Conservation (phyloP, 768 basidiomycete species). For the Pulveroboletus sp. region DNA sequence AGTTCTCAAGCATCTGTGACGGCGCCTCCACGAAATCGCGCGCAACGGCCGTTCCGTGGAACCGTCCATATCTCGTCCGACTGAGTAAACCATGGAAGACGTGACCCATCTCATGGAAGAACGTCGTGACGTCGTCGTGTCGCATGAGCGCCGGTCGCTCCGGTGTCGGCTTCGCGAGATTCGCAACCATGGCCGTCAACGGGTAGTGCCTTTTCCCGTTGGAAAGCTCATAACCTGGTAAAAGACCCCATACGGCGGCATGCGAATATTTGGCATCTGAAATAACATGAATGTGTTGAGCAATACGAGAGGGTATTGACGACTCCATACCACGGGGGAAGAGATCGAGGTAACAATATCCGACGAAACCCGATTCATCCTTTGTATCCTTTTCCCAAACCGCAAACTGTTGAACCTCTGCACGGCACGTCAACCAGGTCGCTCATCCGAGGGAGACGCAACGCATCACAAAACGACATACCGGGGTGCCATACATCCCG, state of each 20-base stretch:
- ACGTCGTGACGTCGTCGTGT: conserved; percentile 85
- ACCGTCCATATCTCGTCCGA: conserved; percentile 63
- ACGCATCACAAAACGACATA: conserved; percentile 25
- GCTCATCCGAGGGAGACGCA: neutral
- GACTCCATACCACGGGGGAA: conserved; percentile 65
- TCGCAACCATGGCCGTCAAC: conserved; percentile 82
- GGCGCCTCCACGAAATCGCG: conserved; percentile 88
- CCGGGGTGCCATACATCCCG: conserved; percentile 78
- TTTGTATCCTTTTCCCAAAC: conserved; percentile 81
- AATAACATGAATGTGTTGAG: neutral
- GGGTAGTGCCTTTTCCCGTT: conserved; percentile 67
- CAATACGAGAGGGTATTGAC: neutral
- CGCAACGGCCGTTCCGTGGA: conserved; percentile 80
- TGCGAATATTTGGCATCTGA: conserved; percentile 77
- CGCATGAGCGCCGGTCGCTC: conserved; percentile 79
- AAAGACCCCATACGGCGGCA: conserved; percentile 79
- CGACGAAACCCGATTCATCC: conserved; percentile 68
- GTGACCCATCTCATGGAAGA: conserved; percentile 89
- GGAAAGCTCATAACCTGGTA: conserved; percentile 56
- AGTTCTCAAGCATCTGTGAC: conserved; percentile 90
- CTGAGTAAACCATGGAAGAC: conserved; percentile 69
- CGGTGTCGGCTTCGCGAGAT: conserved; percentile 79
- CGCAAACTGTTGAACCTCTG: conserved; percentile 78
- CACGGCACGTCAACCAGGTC: neutral
- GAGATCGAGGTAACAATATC: conserved; percentile 84